These are phyloP conservation scores for Fomitopsis schrenkii DNA, from an alignment of 1,284 basidiomycete genomes.

Conservation along the genomic window DNA sequence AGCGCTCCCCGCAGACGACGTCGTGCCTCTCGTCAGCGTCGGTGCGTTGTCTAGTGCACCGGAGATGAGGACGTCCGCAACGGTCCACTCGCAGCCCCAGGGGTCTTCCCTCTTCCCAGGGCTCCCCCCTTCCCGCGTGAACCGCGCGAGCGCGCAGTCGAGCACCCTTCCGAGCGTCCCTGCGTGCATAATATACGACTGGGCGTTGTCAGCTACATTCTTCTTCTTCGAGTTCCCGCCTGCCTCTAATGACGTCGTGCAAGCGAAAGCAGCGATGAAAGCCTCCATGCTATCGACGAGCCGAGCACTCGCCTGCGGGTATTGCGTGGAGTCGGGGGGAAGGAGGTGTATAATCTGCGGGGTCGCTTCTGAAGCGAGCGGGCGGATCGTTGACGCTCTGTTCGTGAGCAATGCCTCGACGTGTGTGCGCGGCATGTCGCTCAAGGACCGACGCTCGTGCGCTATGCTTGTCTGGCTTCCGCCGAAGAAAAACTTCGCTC, in stretches of 20 bases:
- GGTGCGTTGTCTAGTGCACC: constrained; percentile 30
- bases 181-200: constrained; percentile 31
- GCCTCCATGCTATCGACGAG: constrained; percentile 33
- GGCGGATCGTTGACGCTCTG: constrained; percentile 13
- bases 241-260: constrained; percentile 12
- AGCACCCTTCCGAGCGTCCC: constrained; percentile 27
- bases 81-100: constrained; percentile 26
- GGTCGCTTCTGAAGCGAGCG: constrained; percentile 9
- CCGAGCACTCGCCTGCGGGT: constrained; percentile 19
- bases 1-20: constrained; percentile 1
- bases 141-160: constrained; percentile 9
- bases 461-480: constrained; percentile 6
- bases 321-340: constrained; percentile 16
- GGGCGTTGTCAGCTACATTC: constrained; percentile 10
- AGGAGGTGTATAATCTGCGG: constrained; percentile 32
- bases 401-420: constrained; percentile 17
- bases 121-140: constrained; percentile 5
- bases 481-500: constrained; percentile 11
- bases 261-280: constrained; percentile 33
- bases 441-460: constrained; percentile 17
- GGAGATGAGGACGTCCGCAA: constrained; percentile 33
- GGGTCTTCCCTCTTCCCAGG: not conserved
- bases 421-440: constrained; percentile 17
- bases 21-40: not conserved
- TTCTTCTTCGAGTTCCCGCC: not conserved